Conservation (phyloP, 2,329 filamentous ascomycete species). For the Colletotrichum sublineola region DNA sequence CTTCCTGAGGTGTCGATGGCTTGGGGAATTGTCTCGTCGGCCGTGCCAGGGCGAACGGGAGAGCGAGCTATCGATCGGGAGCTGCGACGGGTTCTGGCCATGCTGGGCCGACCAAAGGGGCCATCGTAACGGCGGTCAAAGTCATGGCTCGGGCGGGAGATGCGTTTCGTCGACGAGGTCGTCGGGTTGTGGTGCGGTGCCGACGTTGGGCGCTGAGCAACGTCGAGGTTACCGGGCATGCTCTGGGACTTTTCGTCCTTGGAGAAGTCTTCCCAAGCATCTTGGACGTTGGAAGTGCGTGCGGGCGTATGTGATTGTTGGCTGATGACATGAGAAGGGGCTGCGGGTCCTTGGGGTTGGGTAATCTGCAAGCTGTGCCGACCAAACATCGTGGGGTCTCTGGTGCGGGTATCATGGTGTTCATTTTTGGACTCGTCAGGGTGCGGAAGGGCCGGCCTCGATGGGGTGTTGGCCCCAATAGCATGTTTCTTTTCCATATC, state of each 20-base stretch:
- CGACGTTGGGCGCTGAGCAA: background rate
- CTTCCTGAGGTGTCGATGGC: background rate
- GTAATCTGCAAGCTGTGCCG: constrained; percentile 36
- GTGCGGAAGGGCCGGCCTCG: constrained; percentile 18
- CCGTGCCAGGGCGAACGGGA: background rate
- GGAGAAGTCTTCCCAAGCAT: background rate
- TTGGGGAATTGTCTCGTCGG: background rate
- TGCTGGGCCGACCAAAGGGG: constrained; percentile 36
- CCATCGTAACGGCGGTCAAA: constrained; percentile 42
- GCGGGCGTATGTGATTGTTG: background rate
- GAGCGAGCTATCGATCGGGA: constrained; percentile 14
- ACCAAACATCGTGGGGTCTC: constrained; percentile 11
- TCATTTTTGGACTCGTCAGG: background rate
- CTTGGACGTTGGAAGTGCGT: background rate
- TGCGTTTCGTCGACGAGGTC: constrained; percentile 1
- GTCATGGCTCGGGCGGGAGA: constrained; percentile 32
- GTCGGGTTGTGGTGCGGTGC: background rate
- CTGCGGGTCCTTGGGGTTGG: background rate
- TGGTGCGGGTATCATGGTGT: background rate
- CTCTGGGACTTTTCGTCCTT: constrained; percentile 24
- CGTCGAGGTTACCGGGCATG: constrained; percentile 14
- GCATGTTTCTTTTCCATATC: constrained; percentile 26
- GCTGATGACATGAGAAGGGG: background rate
- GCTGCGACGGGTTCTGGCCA: constrained; percentile 20
- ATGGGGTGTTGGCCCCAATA: background rate